Conservation (phyloP, 495 filamentous ascomycete species). For the Amniculicola lignicola region DNA sequence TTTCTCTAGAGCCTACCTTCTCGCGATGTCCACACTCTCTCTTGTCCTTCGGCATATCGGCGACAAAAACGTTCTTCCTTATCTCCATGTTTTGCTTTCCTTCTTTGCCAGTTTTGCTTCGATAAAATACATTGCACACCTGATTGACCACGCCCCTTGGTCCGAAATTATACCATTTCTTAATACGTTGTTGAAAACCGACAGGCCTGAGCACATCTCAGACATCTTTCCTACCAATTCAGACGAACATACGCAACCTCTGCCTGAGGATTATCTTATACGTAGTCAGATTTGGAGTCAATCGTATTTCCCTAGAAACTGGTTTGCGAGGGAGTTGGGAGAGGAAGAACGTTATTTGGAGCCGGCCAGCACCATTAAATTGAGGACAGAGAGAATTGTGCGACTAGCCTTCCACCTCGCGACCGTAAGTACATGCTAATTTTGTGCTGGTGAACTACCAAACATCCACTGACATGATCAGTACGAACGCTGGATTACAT, state of each 20-base stretch:
- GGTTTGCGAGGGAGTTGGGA: slow-evolving; percentile 68
- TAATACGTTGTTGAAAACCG: slow-evolving; percentile 56
- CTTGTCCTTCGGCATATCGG: slow-evolving; percentile 58
- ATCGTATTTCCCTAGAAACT: slow-evolving; percentile 63
- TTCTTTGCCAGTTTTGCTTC: slow-evolving; percentile 62
- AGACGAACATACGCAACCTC: slow-evolving; percentile 45
- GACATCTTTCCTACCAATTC: slow-evolving; percentile 22
- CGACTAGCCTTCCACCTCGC: slow-evolving; percentile 52
- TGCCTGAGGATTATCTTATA: slow-evolving; percentile 82
- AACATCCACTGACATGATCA: slow-evolving; percentile 16
- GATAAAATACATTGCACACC: slow-evolving; percentile 38
- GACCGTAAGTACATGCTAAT: slow-evolving; percentile 17
- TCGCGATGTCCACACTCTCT: slow-evolving; percentile 49
- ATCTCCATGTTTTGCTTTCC: slow-evolving; percentile 64
- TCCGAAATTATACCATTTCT: slow-evolving; percentile 57
- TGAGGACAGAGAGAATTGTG: slow-evolving; percentile 68
- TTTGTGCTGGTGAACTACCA: background rate
- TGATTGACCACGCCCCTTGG: slow-evolving; percentile 67
- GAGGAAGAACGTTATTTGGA: slow-evolving; percentile 77
- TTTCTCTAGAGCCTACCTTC: slow-evolving; percentile 41
- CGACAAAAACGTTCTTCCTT: slow-evolving; percentile 64
- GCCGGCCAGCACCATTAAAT: slow-evolving; percentile 57
- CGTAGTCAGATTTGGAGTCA: slow-evolving; percentile 71
- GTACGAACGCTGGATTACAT: slow-evolving; percentile 28
- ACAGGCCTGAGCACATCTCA: slow-evolving; percentile 40